A percentile compares a stretch with the other conserved stretches of the same genome.
These are phyloP conservation scores for Flaveria trinervia DNA, from an alignment of 129 eudicot species.

Conservation along the genomic window DNA sequence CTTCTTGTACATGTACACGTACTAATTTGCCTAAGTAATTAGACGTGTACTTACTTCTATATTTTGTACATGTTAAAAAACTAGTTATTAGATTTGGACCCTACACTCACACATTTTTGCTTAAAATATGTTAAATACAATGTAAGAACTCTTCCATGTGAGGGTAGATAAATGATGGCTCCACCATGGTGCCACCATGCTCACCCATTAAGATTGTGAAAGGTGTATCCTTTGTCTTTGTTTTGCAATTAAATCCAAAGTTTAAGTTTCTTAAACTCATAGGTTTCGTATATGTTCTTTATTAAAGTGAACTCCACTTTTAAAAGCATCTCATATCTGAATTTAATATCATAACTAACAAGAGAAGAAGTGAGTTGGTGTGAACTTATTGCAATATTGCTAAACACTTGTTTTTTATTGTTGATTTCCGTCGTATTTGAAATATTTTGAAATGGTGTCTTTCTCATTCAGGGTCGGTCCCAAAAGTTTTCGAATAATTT, in stretches of 20 bases:
- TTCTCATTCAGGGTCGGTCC: no score
- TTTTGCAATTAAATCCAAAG: no score
- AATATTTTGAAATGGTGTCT: no score
- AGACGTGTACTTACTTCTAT: not conserved
- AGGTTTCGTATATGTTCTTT: not conserved
- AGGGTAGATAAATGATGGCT: no score
- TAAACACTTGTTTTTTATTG: no score
- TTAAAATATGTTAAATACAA: not conserved
- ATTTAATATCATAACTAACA: no score
- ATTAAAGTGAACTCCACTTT: not conserved
- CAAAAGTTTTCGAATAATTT: no score
- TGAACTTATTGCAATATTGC: no score
- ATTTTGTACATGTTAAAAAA: not conserved
- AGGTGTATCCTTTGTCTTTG: no score
- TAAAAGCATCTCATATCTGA: not conserved
- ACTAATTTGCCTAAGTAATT: not conserved
- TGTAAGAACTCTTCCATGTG: not conserved
- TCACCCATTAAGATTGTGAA: not conserved
- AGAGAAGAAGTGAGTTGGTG: no score
- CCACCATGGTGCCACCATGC: not conserved
- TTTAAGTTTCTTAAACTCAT: not conserved
- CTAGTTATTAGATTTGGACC: not conserved
- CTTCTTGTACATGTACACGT: not conserved
- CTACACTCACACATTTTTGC: not conserved
- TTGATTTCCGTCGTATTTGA: no score